Evolutionary conservation across 352 stramenopile genomes (phyloP).

Genomic region (Phytophthora syringae): DNA sequence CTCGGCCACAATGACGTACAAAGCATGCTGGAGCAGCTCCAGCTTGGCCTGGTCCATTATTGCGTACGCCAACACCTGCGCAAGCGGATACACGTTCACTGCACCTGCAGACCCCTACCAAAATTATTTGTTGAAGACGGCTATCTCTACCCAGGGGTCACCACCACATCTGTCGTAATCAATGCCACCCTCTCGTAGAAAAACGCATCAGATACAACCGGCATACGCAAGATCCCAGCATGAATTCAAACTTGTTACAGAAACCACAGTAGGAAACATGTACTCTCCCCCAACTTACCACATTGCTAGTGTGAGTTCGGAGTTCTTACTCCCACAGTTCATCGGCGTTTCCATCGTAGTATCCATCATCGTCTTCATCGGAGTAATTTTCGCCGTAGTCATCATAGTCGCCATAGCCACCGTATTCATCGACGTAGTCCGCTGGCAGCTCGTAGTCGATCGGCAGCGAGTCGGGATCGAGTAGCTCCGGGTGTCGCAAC

Average conservation of each 20-base stretch:
- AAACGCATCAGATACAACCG: not conserved
- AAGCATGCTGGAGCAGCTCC: slow-evolving; percentile 50
- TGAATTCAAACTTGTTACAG: no score
- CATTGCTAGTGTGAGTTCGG: not conserved
- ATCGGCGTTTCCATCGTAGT: slow-evolving; percentile 32
- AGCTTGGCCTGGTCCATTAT: slow-evolving; percentile 48
- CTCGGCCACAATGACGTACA: slow-evolving; percentile 29
- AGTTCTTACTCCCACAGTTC: slow-evolving; percentile 23
- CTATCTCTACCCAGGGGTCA: slow-evolving; percentile 40
- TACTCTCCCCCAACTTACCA: no score
- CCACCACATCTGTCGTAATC: slow-evolving; percentile 47
- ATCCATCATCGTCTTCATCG: slow-evolving; percentile 28
- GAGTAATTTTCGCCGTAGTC: slow-evolving; percentile 23
- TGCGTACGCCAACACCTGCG: slow-evolving; percentile 29
- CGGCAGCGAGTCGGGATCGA: slow-evolving; percentile 42
- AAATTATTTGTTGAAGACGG: slow-evolving; percentile 52
- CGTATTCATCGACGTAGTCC: slow-evolving; percentile 40
- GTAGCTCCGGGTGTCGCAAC: slow-evolving; percentile 29
- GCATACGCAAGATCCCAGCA: not conserved
- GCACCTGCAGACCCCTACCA: slow-evolving; percentile 54
- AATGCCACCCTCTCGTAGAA: slow-evolving; percentile 36
- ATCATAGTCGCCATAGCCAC: slow-evolving; percentile 18
- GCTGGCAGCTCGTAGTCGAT: slow-evolving; percentile 46
- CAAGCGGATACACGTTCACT: slow-evolving; percentile 33
- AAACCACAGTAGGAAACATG: no score